Evolutionary conservation across 345 rosid genomes (phyloP), one percentile per base, ranked within the genome.

Genomic region (Aurinia saxatilis): DNA sequence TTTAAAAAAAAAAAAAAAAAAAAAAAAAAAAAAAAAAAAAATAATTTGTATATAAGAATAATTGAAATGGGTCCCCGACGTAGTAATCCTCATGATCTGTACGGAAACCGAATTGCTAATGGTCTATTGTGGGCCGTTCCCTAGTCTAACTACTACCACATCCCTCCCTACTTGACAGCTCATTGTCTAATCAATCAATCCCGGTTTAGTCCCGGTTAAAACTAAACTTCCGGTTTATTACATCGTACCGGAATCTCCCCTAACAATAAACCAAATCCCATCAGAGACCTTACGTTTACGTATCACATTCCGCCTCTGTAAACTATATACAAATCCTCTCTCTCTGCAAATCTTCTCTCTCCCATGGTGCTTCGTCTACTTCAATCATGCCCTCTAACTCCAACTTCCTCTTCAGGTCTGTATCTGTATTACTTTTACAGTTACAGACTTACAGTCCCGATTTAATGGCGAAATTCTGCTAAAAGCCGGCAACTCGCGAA

Each of bases 381-480:
- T 44, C 76, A 38, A 66, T 66, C 72, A 72, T 72, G 76, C 76
- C 76, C 63, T 66, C 76, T 66, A 67, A 66, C 33, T 6, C 56
- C 51, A 58, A 58, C 50, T 66, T 66, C 72, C 66, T 66, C 63
- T 60, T 54, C 72, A 66, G 67, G 71, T 65, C 5, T 2, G 0
- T 31, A 52, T 57, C n/a, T n/a, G n/a, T n/a, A n/a, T n/a, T n/a
- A n/a, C n/a, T n/a, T n/a, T n/a, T n/a, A n/a, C n/a, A 3, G 2
- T 18, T 13, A 5, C 31, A 27, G 4, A n/a, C n/a, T 12, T 31
- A 5, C 25, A 12, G 10, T 4, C 25, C 25, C 4, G 25, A 21
- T 21, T 21, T 36, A 50, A 35, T 52, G 62, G 55, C 41, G 38
- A 1, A 60, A 12, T 14, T 35, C 36, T 19, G 30, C 14, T 11